Percentiles rank a stretch among this genome's conserved stretches.
Conservation (phyloP, 108 stramenopile species). For the Nitzschia sp. region DNA sequence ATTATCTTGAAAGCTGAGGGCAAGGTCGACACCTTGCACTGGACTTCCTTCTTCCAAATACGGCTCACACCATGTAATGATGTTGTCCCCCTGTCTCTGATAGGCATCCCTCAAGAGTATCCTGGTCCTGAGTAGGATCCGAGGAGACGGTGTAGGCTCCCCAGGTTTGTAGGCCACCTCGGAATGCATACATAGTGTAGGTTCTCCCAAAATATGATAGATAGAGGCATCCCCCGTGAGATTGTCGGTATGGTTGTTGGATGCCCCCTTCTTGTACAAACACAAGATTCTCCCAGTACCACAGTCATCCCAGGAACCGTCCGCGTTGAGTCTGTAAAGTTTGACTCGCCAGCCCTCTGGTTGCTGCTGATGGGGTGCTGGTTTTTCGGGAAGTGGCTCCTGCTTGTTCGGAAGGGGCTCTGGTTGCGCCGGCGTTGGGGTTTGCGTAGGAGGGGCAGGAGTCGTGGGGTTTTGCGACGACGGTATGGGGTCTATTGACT, state of each 20-base stretch:
- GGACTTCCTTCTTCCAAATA: constrained; percentile 46
- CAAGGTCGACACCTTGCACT: constrained; percentile 75
- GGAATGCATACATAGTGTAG: constrained; percentile 81
- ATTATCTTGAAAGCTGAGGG: constrained; percentile 87
- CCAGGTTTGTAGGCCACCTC: constrained; percentile 46
- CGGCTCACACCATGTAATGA: constrained; percentile 91
- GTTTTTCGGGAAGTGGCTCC: background rate
- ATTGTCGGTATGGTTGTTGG: background rate
- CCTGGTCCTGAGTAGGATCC: constrained; percentile 73
- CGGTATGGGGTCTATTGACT: too few relatives aligned
- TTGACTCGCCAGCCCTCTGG: constrained; percentile 89
- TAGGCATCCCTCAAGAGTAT: constrained; percentile 81
- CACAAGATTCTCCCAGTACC: constrained; percentile 84
- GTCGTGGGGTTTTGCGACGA: too few relatives aligned
- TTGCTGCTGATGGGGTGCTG: constrained; percentile 24
- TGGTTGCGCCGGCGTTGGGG: too few relatives aligned
- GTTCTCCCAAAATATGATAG: constrained; percentile 71
- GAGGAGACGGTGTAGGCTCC: constrained; percentile 16
- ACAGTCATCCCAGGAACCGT: constrained; percentile 91
- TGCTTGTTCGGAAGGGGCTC: background rate
- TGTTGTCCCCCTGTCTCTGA: constrained; percentile 88
- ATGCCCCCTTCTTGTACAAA: constrained; percentile 45
- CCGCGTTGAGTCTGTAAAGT: constrained; percentile 79
- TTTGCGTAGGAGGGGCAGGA: too few relatives aligned
- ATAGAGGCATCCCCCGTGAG: constrained; percentile 38